phyloP scores from a whole-genome alignment of 306 rosid genomes.

The Astragalus membranaceus region DNA sequence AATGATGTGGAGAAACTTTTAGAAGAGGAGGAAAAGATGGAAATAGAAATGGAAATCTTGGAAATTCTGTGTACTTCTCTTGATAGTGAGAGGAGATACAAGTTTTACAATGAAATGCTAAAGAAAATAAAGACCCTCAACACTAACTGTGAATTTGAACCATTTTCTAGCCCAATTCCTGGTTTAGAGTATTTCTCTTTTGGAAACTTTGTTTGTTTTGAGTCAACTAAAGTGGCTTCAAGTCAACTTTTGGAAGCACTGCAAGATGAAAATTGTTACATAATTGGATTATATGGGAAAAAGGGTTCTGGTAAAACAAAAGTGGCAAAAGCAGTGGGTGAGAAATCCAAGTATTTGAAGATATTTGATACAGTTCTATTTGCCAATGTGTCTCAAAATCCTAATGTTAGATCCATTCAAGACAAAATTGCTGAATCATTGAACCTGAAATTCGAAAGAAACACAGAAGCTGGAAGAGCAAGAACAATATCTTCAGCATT shows the following conservation, averaged over 20 bases:
- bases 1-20: not conserved
- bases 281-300: slow-evolving; percentile 15
- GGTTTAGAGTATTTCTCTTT: not conserved
- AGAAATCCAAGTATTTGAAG: not conserved
- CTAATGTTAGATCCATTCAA: not conserved
- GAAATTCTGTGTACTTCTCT: not conserved
- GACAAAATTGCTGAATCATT: slow-evolving; percentile 9
- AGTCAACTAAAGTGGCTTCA: not conserved
- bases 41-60: not conserved
- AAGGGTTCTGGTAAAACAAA: slow-evolving; percentile 15
- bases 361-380: not conserved
- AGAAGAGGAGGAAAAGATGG: not conserved
- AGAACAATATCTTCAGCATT: not conserved
- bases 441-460: not conserved
- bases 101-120: not conserved
- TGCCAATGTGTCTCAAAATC: not conserved
- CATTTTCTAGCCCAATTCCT: not conserved
- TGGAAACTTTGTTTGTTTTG: not conserved
- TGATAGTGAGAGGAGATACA: not conserved
- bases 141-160: not conserved
- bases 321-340: slow-evolving; percentile 1
- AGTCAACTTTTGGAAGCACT: not conserved
- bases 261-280: not conserved
- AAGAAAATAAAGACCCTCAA: not conserved
- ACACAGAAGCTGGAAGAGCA: not conserved